Base-by-base conservation (phyloP, 257 asterid species). In the Fraxinus excelsior region DNA sequence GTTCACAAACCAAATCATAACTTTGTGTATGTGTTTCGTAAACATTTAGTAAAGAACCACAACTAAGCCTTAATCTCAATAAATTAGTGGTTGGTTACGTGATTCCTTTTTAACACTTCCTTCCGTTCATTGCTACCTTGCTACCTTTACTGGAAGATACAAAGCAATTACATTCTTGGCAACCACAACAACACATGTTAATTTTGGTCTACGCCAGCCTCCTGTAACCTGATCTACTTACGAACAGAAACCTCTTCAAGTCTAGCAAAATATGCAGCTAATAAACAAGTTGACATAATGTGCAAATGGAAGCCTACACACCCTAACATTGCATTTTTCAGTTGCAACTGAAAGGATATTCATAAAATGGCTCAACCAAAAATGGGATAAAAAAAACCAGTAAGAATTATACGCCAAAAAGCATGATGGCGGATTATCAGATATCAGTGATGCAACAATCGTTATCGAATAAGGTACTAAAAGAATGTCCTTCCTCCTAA, bases 321-420 rank as follows among this genome's bases (percentile, higher is more conserved):
- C 64, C 51, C 68, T 69, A 76, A 75, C 73, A 64, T 35, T 72
- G 44, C 71, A 78, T 65, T 76, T 67, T 56, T 71, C 58, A 82
- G 70, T 81, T 74, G 58, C 68, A 74, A 53, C 75, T 56, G 3
- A 72, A 72, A 74, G 46, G 42, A 28, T 76, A 62, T 80, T 71
- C 28, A 79, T n/a, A 62, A 40, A 51, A 69, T 68, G 74, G 65
- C 62, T 44, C 70, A 69, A 73, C 65, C 44, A 79, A 70, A 68
- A 53, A 78, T 56, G 51, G 51, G 75, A 35, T 19, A 67, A 72
- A 75, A 75, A 51, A 79, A 66, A 9, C 58, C 74, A 76, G 68
- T 70, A 32, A 23, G 71, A 79, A 51, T 62, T 72, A 68, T 58
- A 75, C 69, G 44, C 31, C 65, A 71, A 78, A 34, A 60, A 76